Conservation (phyloP, 2,329 filamentous ascomycete genomes). For the Raffaelea ambrosiae region DNA sequence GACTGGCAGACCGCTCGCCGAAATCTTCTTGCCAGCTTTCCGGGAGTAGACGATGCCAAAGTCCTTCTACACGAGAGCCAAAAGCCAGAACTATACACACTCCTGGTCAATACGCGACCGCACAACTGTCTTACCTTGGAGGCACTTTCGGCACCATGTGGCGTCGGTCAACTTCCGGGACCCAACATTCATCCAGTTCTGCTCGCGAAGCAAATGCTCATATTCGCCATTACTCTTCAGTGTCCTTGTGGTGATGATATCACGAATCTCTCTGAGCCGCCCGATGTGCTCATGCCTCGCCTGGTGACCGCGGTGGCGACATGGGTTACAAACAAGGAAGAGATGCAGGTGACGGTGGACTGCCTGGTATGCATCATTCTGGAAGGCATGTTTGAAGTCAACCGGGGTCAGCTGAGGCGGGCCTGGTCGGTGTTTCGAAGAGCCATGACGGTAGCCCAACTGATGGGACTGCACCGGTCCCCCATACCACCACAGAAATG, state of each 20-base stretch:
- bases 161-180: not conserved
- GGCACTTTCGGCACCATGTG: not conserved
- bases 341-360: slow-evolving; percentile 23
- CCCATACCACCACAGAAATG: slow-evolving; percentile 1
- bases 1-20: not conserved
- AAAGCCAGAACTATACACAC: not conserved
- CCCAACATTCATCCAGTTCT: not conserved
- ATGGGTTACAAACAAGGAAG: not conserved
- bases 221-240: slow-evolving; percentile 4
- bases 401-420: slow-evolving; percentile 34
- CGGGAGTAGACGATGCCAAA: slow-evolving; percentile 6
- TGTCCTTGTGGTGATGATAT: not conserved
- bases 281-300: not conserved
- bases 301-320: not conserved
- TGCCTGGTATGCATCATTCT: slow-evolving; percentile 41
- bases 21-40: not conserved
- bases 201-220: not conserved
- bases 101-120: not conserved
- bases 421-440: slow-evolving; percentile 36
- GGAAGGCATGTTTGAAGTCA: slow-evolving; percentile 36
- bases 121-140: not conserved
- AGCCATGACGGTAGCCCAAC: slow-evolving; percentile 25
- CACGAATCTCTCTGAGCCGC: not conserved
- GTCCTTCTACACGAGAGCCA: slow-evolving; percentile 2
- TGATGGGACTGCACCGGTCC: slow-evolving; percentile 11